Base-by-base conservation (phyloP, 2,329 filamentous ascomycete species). In the Parastagonospora avenae region DNA sequence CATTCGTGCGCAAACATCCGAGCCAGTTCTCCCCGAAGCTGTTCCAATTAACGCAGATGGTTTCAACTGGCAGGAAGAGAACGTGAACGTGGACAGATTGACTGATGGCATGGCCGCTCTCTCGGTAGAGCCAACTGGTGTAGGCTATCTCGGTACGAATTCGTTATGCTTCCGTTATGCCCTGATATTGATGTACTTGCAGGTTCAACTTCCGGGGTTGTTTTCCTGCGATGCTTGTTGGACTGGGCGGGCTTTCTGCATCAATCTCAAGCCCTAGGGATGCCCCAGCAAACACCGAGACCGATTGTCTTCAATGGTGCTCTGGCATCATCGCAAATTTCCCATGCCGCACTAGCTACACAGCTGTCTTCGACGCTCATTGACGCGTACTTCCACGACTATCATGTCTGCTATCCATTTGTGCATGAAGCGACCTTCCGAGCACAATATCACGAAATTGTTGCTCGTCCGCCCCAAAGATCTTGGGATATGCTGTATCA, bases 191-290 rank as follows among this genome's bases (percentile, higher is more conserved):
- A 33, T 60, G 8, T 5, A 8, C 8, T 4, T 11, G 4, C 29
- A 65, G 63, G 63, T 2, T 64, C 60, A 15, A 66, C 63, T 10
- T 66, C 63, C 4, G 63, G 63, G 3, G 63, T 66, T 2, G 63
- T 66, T 0, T 66, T 66, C 11, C 38, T 66, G 16, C 57, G 63
- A 24, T 66, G 61, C 40, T 30, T 66, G 31, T 56, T 66, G 10
- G 63, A 66, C 31, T 66, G 63, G 63, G 63, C 63, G 16, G 59
- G 63, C 1, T 66, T 66, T 27, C 33, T 66, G n/a, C 61, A 64
- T 37, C 63, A 66, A 35, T 60, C 59, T 16, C 48, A 47, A 24
- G 52, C 54, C 19, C 55, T 56, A 29, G 45, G 53, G 4, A 52
- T 59, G 10, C 35, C 41, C 41, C 53, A 41, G 6, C 39, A 12